Base-by-base conservation (phyloP, 371 early-diverging fungal species). In the Mortierella polycephala region DNA sequence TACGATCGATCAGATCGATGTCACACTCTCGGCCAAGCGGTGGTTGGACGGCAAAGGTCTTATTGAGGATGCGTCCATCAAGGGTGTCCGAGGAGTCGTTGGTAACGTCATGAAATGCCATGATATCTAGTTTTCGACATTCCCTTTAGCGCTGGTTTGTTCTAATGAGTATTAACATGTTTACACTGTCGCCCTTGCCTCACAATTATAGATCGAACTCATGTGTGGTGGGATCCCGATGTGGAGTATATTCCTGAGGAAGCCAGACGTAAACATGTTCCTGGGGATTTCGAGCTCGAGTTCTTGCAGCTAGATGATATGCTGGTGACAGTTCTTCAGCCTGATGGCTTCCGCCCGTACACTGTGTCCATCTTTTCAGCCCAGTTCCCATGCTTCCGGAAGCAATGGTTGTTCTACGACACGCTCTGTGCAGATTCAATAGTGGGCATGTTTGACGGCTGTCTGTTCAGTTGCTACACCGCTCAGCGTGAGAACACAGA, bases 321-420 rank as follows among this genome's bases (percentile, higher is more conserved):
- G 72, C 84, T 93, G 50, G 83, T 95, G 45, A 93, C 92, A 0
- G 85, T 95, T 12, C 85, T 88, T 62, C 93, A 95, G 59, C 96
- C 95, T 11, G 84, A 89, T 52, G 87, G 88, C 16, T 96, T 96
- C 83, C 88, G 97, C 49, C 97, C 98, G 1, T 95, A 91, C 61
- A 90, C 93, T 1, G 84, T 98, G 1, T 93, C 96, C 0, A 91
- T 98, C 20, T 96, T 96, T 71, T 87, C 90, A 39, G 96, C 95
- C 13, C 91, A 92, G 61, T 74, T 96, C 54, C 94, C 95, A 13
- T 82, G 82, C 41, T 91, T 98, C 56, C 82, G 99, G 21, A 92
- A 93, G 69, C 96, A 95, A 80, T 98, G 97, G 96, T 75, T 98
- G 10, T 89, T 96, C 53, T 96, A 95, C 74, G 99, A 98, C 69